phyloP scores from a whole-genome alignment of 345 rosid species.

The Carallia brachiata region DNA sequence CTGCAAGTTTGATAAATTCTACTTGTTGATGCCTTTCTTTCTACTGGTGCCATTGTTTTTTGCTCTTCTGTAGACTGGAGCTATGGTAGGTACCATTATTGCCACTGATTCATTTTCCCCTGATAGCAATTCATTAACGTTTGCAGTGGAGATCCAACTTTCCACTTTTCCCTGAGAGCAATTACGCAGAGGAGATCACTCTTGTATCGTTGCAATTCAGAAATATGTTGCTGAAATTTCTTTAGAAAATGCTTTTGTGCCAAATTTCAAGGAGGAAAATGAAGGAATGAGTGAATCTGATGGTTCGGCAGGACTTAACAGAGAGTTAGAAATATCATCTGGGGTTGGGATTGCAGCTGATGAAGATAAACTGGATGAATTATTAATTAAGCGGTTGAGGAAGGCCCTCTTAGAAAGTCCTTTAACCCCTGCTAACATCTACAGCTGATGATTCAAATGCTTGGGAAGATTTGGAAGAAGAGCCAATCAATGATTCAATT shows the following conservation, averaged over 20 bases:
- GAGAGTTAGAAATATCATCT: too few relatives aligned
- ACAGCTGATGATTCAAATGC: too few relatives aligned
- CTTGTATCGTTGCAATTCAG: constrained; percentile 10
- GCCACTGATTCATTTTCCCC: too few relatives aligned
- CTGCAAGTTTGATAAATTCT: background rate
- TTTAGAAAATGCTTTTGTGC: constrained; percentile 30
- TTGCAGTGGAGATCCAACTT: constrained; percentile 26
- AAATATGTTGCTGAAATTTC: constrained; percentile 27
- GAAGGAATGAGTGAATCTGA: constrained; percentile 6
- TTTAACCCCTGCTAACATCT: too few relatives aligned
- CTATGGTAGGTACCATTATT: constrained; percentile 20
- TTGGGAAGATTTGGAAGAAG: too few relatives aligned
- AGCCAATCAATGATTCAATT: constrained; percentile 38
- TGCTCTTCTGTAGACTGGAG: constrained; percentile 20
- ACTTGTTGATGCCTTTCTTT: background rate
- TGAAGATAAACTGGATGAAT: constrained; percentile 52
- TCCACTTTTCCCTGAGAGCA: too few relatives aligned
- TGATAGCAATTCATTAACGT: too few relatives aligned
- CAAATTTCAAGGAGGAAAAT: constrained; percentile 29
- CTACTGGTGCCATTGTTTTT: constrained; percentile 10
- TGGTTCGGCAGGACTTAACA: constrained; percentile 4
- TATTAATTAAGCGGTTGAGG: constrained; percentile 44
- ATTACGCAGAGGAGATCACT: constrained; percentile 6
- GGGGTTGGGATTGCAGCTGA: constrained; percentile 40
- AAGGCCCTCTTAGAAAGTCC: too few relatives aligned